Evolutionary conservation across 1,139 yeast genomes (phyloP).

Genomic region (Kodamaea sp.): DNA sequence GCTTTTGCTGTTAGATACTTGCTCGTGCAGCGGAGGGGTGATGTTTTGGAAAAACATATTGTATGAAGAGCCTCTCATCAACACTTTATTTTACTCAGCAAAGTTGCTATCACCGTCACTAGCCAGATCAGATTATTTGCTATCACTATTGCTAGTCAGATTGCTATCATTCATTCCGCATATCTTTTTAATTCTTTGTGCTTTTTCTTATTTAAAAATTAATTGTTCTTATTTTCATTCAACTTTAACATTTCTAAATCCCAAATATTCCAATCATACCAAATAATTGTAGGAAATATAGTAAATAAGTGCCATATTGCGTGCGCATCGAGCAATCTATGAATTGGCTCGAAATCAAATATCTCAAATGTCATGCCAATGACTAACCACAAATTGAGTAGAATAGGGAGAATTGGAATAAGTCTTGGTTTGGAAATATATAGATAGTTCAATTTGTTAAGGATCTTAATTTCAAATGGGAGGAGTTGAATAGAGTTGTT

Average conservation of each 20-base stretch:
- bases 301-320: constrained; percentile 45
- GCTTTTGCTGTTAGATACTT: too few relatives aligned
- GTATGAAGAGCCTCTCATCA: too few relatives aligned
- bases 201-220: neutral
- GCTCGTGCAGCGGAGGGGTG: too few relatives aligned
- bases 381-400: constrained; percentile 33
- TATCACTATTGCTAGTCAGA: too few relatives aligned
- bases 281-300: constrained; percentile 39
- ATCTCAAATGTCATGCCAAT: constrained; percentile 38
- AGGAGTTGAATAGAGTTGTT: constrained; percentile 38
- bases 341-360: constrained; percentile 35
- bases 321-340: constrained; percentile 39
- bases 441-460: constrained; percentile 30
- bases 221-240: constrained; percentile 12
- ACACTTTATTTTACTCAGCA: too few relatives aligned
- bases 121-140: too few relatives aligned
- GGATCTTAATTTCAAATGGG: constrained; percentile 39
- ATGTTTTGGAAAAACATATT: too few relatives aligned
- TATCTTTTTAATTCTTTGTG: neutral
- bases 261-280: constrained; percentile 54
- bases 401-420: constrained; percentile 38
- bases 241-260: constrained; percentile 37
- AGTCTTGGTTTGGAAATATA: constrained; percentile 25
- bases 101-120: too few relatives aligned
- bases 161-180: too few relatives aligned